phyloP scores from a whole-genome alignment of 192 early-diverging fungal genomes.

The Coemansia sp. region DNA sequence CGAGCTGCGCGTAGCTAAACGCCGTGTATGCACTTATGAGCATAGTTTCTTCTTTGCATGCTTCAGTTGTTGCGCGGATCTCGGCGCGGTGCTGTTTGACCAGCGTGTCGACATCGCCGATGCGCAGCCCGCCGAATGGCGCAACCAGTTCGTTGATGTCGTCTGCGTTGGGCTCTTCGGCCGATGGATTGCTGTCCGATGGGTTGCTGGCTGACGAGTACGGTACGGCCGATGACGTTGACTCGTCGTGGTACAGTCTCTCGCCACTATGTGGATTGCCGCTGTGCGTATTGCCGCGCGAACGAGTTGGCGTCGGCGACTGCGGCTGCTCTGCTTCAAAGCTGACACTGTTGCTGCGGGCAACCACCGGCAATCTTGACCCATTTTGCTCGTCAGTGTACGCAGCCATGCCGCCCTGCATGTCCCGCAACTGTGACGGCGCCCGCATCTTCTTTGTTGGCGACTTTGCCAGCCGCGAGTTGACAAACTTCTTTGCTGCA shows the following conservation, averaged over 20 bases:
- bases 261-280: slow-evolving; percentile 27
- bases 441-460: slow-evolving; percentile 8
- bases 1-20: slow-evolving; percentile 40
- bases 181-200: slow-evolving; percentile 5
- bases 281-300: slow-evolving; percentile 9
- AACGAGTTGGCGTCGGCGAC: slow-evolving; percentile 19
- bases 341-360: slow-evolving; percentile 23
- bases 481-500: slow-evolving; percentile 44
- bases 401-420: slow-evolving; percentile 8
- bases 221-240: slow-evolving; percentile 3
- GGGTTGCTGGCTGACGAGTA: slow-evolving; percentile 6
- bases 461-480: slow-evolving; percentile 39
- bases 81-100: slow-evolving; percentile 66
- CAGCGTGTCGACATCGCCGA: slow-evolving; percentile 60
- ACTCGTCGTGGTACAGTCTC: background rate
- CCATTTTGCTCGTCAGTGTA: background rate
- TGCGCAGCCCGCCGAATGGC: slow-evolving; percentile 22
- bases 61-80: slow-evolving; percentile 62
- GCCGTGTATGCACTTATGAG: slow-evolving; percentile 47
- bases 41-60: slow-evolving; percentile 65
- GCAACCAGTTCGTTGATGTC: slow-evolving; percentile 10
- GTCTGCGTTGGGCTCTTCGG: slow-evolving; percentile 1
- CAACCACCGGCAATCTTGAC: slow-evolving; percentile 12
- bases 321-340: slow-evolving; percentile 24
- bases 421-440: slow-evolving; percentile 11